phyloP scores from a whole-genome alignment of 768 basidiomycete species.

The Amanita rubescens region DNA sequence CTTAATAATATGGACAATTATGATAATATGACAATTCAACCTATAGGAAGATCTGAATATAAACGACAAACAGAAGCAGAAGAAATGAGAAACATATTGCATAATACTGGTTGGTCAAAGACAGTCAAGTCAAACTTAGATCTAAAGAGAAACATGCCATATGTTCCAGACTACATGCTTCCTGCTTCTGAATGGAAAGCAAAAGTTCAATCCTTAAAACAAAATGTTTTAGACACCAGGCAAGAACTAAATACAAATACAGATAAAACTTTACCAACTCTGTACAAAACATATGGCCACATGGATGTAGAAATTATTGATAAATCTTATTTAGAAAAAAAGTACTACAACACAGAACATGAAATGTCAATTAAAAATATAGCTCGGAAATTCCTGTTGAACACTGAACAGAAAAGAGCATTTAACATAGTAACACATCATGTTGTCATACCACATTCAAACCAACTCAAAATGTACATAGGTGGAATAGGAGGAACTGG shows the following conservation, averaged over 20 bases:
- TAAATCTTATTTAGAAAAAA: neutral
- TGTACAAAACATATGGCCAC: neutral
- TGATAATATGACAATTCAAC: neutral
- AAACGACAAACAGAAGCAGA: neutral
- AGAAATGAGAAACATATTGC: neutral
- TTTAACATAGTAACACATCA: constrained; percentile 19
- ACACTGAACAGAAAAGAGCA: constrained; percentile 18
- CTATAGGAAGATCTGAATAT: neutral
- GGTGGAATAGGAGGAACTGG: constrained; percentile 23
- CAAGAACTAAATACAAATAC: neutral
- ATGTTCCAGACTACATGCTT: too few relatives aligned
- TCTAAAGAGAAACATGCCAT: too few relatives aligned
- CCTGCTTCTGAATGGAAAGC: too few relatives aligned
- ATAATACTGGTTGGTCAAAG: neutral
- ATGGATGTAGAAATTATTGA: neutral
- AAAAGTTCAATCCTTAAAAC: too few relatives aligned
- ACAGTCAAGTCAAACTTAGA: neutral
- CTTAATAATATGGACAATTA: neutral
- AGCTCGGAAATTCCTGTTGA: constrained; percentile 10
- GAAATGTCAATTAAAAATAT: neutral
- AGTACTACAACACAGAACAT: neutral
- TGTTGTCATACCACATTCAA: neutral
- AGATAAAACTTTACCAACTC: neutral
- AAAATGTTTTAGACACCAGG: too few relatives aligned
- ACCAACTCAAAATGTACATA: constrained; percentile 18